Evolutionary conservation across 2,329 filamentous ascomycete genomes (phyloP), one percentile per base, ranked within the genome.

Genomic region (Gyromitra esculenta): DNA sequence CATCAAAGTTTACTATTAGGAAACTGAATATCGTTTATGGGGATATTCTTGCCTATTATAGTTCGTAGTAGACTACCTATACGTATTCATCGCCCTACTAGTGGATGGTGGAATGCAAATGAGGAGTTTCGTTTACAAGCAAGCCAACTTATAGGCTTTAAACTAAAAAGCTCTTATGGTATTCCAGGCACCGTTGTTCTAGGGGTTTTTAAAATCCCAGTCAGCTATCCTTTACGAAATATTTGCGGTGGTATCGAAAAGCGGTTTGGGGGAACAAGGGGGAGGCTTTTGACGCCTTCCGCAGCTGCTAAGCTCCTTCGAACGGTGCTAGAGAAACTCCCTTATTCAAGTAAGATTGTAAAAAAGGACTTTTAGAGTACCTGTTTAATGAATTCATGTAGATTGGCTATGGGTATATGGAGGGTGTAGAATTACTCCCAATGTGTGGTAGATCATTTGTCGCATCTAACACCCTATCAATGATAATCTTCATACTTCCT

Each of bases 361-460:
- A 60, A 39, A 15, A 50, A 18, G 9, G 9, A 5, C 43, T 60
- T 5, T 60, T 60, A 25, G 43, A 39, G 6, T 69, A 60, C 25
- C 25, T 69, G 9, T 39, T 69, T 21, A 69, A 41, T 25, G 41
- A 39, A 31, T 50, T 41, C 25, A 4, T 31, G 2, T n/a, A 50
- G 8, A 35, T 31, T 39, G 54, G 41, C 1, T 69, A 62, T 25
- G 1, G 2, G 1, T 25, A 69, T 52, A 6, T 69, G 25, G 25
- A 41, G 2, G 31, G 5, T 2, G 60, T 69, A 37, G 37, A 50
- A 9, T 1, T 69, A 11, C 60, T 69, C 39, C 66, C 54, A 9
- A 41, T 69, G 66, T 69, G 54, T 50, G 66, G 60, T 15, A 39
- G 66, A 7, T 69, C 66, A 21, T 69, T 60, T 60, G 9, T 54